Evolutionary conservation across 164 flowering plant species (phyloP).

Genomic region (Vitis vinifera): DNA sequence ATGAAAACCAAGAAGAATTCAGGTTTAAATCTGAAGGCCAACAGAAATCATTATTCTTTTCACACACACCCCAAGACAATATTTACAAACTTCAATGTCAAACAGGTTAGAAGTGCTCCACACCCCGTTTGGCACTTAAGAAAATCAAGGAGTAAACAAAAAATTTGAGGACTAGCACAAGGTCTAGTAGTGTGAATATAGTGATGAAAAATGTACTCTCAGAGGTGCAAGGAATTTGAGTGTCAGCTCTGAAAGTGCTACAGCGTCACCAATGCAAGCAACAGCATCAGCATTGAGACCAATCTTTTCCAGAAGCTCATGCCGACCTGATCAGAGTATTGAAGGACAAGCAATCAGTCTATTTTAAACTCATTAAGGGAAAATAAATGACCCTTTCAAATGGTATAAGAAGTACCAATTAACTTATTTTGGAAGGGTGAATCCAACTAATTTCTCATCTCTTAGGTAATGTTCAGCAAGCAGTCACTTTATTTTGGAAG

Average conservation of each 20-base stretch:
- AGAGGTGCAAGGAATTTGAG: constrained; percentile 84
- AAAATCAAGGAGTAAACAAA: not conserved
- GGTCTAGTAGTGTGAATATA: not conserved
- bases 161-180: not conserved
- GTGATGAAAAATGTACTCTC: constrained; percentile 46
- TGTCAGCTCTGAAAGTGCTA: constrained; percentile 81
- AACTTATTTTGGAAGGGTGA: too few relatives aligned
- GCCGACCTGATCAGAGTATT: constrained; percentile 59
- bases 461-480: too few relatives aligned
- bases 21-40: not conserved
- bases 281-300: constrained; percentile 76
- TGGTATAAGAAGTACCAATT: not conserved
- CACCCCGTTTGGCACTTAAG: not conserved
- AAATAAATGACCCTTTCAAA: not conserved
- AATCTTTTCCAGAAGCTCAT: constrained; percentile 72
- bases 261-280: constrained; percentile 77
- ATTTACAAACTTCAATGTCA: not conserved
- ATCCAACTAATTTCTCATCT: too few relatives aligned
- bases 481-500: too few relatives aligned
- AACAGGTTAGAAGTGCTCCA: not conserved
- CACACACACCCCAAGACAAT: not conserved
- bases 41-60: not conserved
- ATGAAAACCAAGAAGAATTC: not conserved
- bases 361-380: not conserved
- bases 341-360: not conserved